Evolutionary conservation across 2,329 filamentous ascomycete genomes (phyloP), one percentile per base, ranked within the genome.

Genomic region (Fusarium phyllophilum): DNA sequence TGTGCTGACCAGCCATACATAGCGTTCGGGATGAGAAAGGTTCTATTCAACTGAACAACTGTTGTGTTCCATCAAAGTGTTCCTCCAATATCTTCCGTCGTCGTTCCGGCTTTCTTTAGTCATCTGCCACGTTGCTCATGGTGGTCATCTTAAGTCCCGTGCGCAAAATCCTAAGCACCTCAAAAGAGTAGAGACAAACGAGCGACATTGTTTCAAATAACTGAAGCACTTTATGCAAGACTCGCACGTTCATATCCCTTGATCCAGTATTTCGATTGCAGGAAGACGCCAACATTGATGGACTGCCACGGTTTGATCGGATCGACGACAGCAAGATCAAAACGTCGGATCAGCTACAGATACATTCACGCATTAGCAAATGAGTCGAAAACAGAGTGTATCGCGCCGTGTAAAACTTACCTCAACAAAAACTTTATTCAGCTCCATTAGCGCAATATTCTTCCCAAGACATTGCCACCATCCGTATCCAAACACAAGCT

Each of bases 21-120:
- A 17, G 15, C 5, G 22, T n/a, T 44, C 22, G 5, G 14, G 5
- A 0, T n/a, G 6, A 15, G 8, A 42, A n/a, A 42, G 22, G 7
- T 2, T 13, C 13, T 15, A 10, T 15, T n/a, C 1, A n/a, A 15
- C 39, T 15, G 13, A 9, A 15, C 8, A 1, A 15, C 13, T 42
- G 13, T 15, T 10, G 1, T 15, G 0, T n/a, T 42, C 2, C 39
- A 8, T 17, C 1, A 42, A 7, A 9, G 1, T 10, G 2, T 17
- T n/a, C 22, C 6, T 17, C 14, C 3, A 42, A 15, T 42, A 5
- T 17, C 5, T 41, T 10, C 14, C 6, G 13, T 15, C 9, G 10
- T 6, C 8, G 5, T 17, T 17, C 22, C 8, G 22, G 22, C 14
- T 9, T 42, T 26, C 5, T 1, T 2, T 26, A 18, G 8, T 45